Evolutionary conservation across 129 eudicot species (phyloP), one percentile per base, ranked within the genome.

Genomic region (Dittrichia graveolens): DNA sequence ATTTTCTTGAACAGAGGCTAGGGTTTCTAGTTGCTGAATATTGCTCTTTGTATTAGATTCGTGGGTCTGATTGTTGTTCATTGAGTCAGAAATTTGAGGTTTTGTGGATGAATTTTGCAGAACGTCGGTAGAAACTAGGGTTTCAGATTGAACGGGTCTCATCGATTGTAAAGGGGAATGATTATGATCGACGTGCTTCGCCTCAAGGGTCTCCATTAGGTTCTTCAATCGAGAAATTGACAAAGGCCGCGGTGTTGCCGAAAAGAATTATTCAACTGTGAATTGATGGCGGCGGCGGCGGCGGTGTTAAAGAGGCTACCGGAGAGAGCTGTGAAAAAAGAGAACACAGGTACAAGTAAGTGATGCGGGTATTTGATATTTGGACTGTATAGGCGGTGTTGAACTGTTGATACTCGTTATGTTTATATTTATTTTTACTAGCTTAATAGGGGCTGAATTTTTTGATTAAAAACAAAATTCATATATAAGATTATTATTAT

Each of bases 141-240:
- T 76, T 77, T 67, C 60, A n/a, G 80, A 68, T 24, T 0, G 31
- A 24, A 24, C 31, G 31, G 31, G 31, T 24, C 31, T 24, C 31
- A 24, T 24, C 31, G 31, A 24, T 68, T 53, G 61, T 40, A n/a
- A 11, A 79, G 75, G 79, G 13, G 74, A 40, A 58, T 61, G 79
- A 46, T 76, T 67, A 15, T 67, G 44, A 56, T 60, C 41, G 65
- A 73, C 41, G 15, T 71, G 70, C 16, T 14, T 67, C 12, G 66
- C 13, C 0, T 66, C 74, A 19, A 75, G 49, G 2, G 67, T 63
- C 9, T 74, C 78, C 78, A 74, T 74, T 4, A 40, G 9, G 42
- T 44, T 19, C 35, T 62, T 39, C 15, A 18, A 62, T n/a, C 43
- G 50, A 47, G 59, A 15, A 12, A 19, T 47, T 13, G 73, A 35